These are phyloP conservation scores for Fallopia convolvulus DNA, from an alignment of 148 eudicot species.

Conservation along the genomic window DNA sequence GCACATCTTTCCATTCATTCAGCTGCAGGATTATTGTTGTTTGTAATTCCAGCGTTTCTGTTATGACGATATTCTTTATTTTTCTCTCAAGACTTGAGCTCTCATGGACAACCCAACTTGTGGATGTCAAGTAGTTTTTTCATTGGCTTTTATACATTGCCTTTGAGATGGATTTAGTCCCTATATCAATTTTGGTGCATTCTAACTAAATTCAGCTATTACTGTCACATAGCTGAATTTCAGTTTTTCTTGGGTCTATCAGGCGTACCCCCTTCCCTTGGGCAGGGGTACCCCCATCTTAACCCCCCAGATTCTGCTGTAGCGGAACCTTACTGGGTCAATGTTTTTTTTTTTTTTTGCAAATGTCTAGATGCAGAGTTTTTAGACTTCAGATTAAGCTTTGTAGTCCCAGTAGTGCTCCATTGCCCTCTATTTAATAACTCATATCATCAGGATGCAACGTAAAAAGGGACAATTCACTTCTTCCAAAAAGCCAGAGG, in stretches of 20 bases:
- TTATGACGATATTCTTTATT: neutral
- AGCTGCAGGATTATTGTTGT: neutral
- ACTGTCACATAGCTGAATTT: no score
- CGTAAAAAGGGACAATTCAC: slow-evolving; percentile 78
- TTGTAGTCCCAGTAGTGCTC: neutral
- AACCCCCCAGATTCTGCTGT: no score
- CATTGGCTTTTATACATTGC: neutral
- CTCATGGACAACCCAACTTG: neutral
- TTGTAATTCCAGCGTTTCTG: neutral
- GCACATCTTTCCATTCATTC: no score
- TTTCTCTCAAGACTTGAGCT: neutral
- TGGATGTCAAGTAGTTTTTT: neutral
- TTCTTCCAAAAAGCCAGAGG: slow-evolving; percentile 38
- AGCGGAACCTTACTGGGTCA: no score
- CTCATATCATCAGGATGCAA: slow-evolving; percentile 38
- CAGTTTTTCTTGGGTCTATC: no score
- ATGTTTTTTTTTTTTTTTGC: neutral
- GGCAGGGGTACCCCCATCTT: no score
- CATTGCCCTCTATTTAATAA: neutral
- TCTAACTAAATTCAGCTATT: no score
- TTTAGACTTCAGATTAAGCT: neutral
- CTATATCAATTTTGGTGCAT: no score
- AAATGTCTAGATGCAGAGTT: neutral
- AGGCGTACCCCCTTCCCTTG: no score
- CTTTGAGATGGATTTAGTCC: no score